phyloP scores from a whole-genome alignment of 257 asterid species.

The Nyctanthes arbortristis region DNA sequence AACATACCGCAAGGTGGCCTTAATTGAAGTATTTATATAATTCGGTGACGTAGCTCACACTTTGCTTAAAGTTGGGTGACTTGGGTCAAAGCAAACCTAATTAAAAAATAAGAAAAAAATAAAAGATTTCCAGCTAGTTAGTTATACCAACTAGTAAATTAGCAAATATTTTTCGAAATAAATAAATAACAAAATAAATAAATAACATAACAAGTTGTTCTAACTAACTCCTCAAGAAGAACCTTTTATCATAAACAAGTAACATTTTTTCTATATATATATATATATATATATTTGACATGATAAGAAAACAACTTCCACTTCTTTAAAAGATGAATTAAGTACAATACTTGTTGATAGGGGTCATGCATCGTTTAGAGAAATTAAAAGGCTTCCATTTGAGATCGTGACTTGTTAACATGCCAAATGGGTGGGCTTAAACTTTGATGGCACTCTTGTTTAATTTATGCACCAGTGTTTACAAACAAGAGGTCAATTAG shows the following conservation, averaged over 20 bases:
- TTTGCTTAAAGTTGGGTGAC: no score
- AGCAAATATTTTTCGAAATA: no score
- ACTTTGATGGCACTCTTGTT: not conserved
- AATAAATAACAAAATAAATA: not conserved
- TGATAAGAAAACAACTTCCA: not conserved
- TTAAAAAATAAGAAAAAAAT: no score
- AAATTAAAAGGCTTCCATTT: not conserved
- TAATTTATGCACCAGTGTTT: not conserved
- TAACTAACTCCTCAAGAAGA: not conserved
- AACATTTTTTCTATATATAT: not conserved
- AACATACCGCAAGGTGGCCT: no score
- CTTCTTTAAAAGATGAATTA: not conserved
- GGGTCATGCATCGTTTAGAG: not conserved
- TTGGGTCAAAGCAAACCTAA: no score
- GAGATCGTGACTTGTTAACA: slow-evolving; percentile 1
- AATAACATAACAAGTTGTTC: not conserved
- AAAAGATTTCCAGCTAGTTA: no score
- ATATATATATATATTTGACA: no score
- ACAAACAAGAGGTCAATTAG: not conserved
- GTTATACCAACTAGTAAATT: no score
- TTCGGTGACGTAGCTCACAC: no score
- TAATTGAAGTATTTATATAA: no score
- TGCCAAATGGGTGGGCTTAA: not conserved
- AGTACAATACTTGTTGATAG: not conserved
- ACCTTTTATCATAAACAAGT: not conserved